Conservation (phyloP, 495 filamentous ascomycete genomes). For the Lophiotrema nucula region DNA sequence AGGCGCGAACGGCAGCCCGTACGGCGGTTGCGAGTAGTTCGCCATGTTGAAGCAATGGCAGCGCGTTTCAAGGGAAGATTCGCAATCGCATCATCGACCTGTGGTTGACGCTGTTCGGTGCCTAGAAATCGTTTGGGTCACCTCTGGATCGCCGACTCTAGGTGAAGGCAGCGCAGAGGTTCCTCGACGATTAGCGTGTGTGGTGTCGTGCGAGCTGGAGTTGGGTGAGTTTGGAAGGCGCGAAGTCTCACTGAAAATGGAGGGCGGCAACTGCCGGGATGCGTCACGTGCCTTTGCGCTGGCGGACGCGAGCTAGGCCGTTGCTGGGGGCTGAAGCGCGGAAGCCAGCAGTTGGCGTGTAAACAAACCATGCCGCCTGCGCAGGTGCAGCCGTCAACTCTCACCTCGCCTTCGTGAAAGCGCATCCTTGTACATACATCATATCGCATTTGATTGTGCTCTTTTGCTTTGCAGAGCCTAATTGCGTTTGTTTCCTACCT, state of each 20-base stretch:
- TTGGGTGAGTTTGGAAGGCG: too few relatives aligned
- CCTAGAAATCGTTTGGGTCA: too few relatives aligned
- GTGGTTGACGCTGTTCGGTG: too few relatives aligned
- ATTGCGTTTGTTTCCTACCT: neutral
- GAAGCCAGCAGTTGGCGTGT: neutral
- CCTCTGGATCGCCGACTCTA: too few relatives aligned
- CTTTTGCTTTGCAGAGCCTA: neutral
- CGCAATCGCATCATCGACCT: too few relatives aligned
- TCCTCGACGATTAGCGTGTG: too few relatives aligned
- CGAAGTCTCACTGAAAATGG: too few relatives aligned
- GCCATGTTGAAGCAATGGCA: conserved; percentile 12
- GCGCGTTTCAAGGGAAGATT: neutral
- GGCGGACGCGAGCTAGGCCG: neutral
- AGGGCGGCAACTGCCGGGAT: too few relatives aligned
- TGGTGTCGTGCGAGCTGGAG: too few relatives aligned
- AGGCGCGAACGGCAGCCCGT: conserved; percentile 14
- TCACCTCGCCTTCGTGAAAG: neutral
- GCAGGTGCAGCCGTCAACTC: conserved; percentile 7
- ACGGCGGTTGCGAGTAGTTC: conserved; percentile 28
- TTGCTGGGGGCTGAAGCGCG: neutral
- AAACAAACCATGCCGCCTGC: conserved; percentile 15
- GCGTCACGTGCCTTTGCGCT: too few relatives aligned
- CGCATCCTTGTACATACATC: conserved; percentile 23
- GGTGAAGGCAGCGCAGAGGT: too few relatives aligned
- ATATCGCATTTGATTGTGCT: neutral